phyloP scores from a whole-genome alignment of 228 moss, liverwort and hornwort genomes.

The Sphagnum fallax region DNA sequence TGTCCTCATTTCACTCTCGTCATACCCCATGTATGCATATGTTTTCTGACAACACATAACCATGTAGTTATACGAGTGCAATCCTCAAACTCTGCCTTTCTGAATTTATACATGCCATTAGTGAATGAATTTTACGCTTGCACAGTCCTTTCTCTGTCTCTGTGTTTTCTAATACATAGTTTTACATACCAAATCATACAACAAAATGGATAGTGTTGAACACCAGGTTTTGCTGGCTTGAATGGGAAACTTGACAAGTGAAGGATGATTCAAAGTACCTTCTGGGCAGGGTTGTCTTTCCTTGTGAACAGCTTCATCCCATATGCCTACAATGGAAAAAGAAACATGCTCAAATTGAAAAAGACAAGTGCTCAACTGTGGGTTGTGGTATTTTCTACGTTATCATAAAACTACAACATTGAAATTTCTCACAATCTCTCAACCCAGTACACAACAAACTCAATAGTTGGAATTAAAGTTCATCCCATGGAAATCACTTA shows the following conservation, averaged over 20 bases:
- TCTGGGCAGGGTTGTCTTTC: constrained; percentile 32
- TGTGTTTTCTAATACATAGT: neutral
- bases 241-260: neutral
- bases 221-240: neutral
- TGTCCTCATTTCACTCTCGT: constrained; percentile 51
- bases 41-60: constrained; percentile 30
- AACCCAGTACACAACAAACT: neutral
- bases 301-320: constrained; percentile 62
- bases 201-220: neutral
- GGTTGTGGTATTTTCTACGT: neutral
- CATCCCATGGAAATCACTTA: constrained; percentile 8
- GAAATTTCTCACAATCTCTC: neutral
- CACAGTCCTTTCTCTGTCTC: neutral
- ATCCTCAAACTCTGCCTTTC: neutral
- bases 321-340: constrained; percentile 33
- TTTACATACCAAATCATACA: neutral
- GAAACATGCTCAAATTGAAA: too few species aligned
- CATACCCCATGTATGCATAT: constrained; percentile 57
- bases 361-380: too few species aligned
- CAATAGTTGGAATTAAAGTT: neutral
- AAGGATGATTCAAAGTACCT: constrained; percentile 21
- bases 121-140: neutral
- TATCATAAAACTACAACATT: constrained; percentile 7
- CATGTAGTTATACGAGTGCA: neutral
- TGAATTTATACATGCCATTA: neutral